A percentile compares a stretch with the other conserved stretches of the same genome.
phyloP scores from a whole-genome alignment of 352 stramenopile species.

The Pythium phragmitis region DNA sequence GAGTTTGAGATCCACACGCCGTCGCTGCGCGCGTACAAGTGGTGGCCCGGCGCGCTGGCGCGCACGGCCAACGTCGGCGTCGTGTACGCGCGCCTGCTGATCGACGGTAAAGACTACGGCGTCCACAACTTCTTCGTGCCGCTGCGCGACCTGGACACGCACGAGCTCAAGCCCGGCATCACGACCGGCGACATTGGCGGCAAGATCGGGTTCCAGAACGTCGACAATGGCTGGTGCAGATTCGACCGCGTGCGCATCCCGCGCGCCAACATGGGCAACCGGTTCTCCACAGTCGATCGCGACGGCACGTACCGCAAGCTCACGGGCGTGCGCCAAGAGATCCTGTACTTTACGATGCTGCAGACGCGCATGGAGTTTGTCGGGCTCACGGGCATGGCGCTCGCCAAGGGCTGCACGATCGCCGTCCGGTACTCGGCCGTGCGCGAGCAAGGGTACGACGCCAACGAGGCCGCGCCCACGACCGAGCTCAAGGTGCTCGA shows the following conservation, averaged over 20 bases:
- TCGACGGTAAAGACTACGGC: conserved; percentile 80
- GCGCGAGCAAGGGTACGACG: conserved; percentile 84
- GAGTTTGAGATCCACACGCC: conserved; percentile 95
- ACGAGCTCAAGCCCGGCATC: conserved; percentile 49
- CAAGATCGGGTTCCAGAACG: conserved; percentile 74
- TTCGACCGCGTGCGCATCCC: conserved; percentile 63
- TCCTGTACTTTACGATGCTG: conserved; percentile 84
- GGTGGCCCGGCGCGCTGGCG: conserved; percentile 95
- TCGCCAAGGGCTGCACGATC: conserved; percentile 92
- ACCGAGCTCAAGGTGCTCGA: conserved; percentile 92
- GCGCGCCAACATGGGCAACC: conserved; percentile 69
- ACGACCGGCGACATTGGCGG: conserved; percentile 63
- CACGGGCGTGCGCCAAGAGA: conserved; percentile 39
- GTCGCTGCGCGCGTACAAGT: conserved; percentile 94
- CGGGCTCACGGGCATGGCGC: conserved; percentile 36
- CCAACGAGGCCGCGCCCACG: conserved; percentile 44
- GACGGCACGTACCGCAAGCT: conserved; percentile 69
- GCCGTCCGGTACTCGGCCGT: conserved; percentile 94
- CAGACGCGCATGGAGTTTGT: conserved; percentile 73
- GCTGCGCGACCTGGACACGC: conserved; percentile 87
- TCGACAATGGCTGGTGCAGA: conserved; percentile 68
- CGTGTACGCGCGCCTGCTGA: conserved; percentile 87
- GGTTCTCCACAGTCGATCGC: conserved; percentile 45
- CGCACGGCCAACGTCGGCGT: conserved; percentile 92
- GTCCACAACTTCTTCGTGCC: conserved; percentile 98